Evolutionary conservation across 768 basidiomycete species (phyloP), one percentile per base, ranked within the genome.

Genomic region (Tephrocybe sp.): DNA sequence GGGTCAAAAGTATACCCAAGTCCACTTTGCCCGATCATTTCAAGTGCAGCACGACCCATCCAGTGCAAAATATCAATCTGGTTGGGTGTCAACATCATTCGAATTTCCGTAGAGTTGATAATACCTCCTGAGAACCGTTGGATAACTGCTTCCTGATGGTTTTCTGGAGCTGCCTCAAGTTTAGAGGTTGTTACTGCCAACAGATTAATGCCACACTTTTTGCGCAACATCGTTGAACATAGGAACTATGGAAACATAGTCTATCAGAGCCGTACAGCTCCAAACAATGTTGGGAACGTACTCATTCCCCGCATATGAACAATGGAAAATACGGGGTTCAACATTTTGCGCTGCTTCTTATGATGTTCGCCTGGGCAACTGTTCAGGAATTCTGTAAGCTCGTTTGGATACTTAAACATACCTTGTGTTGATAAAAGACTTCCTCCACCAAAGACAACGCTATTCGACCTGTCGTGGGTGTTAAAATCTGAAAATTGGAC

Each of bases 21-120:
- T 16, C 60, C 58, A 9, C 58, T 56, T 35, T 56, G 58, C 8
- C 58, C 55, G 6, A 61, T 57, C 52, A 61, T 52, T 45, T 61
- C 58, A 2, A 59, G 54, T 35, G 58, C 53, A 39, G 58, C 55
- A 32, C 58, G 53, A 16, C 36, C 33, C 53, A 59, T 61, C 58
- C 60, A 61, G 19, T 53, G 60, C 12, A 59, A 42, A 7, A 61
- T 42, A 43, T 61, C 60, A 16, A 61, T 51, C 60, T 61, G 30
- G 2, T 30, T 12, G 32, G 13, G 22, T 34, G 11, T 19, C 12
- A 20, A 23, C n/a, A 41, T 38, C 19, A 19, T 16, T 16, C 2
- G 6, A n/a, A 20, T 33, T 2, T 22, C 1, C 11, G 10, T 20
- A 3, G 33, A 19, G n/a, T 26, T 40, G 12, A 23, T 6, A 19